These are phyloP conservation scores for Aspergillus sp. DNA, from an alignment of 2,329 filamentous ascomycete species.

Conservation along the genomic window DNA sequence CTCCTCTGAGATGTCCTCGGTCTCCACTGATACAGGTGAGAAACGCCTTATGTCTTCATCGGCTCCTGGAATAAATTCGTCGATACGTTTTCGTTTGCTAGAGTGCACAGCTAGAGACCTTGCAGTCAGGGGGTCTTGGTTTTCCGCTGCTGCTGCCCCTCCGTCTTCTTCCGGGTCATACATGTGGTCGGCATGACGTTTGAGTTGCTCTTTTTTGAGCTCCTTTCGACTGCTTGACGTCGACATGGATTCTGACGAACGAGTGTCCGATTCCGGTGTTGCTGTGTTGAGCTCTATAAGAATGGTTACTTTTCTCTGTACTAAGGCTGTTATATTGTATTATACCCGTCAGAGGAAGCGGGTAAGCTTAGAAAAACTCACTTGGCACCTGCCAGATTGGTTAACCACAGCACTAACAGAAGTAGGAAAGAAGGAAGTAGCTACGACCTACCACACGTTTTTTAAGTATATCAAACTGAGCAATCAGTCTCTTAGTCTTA, in stretches of 20 bases:
- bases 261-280: background rate
- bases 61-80: slow-evolving; percentile 20
- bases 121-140: background rate
- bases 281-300: background rate
- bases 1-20: slow-evolving; percentile 50
- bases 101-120: background rate
- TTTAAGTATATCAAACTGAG: slow-evolving; percentile 38
- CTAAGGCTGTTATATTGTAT: background rate
- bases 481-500: slow-evolving; percentile 41
- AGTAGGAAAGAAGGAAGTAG: background rate
- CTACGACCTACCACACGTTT: slow-evolving; percentile 38
- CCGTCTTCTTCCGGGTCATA: slow-evolving; percentile 1
- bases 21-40: slow-evolving; percentile 33
- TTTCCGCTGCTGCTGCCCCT: background rate
- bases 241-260: background rate
- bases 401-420: background rate
- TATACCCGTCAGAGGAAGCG: background rate
- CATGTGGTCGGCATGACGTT: background rate
- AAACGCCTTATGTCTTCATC: slow-evolving; percentile 29
- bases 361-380: background rate
- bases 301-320: background rate
- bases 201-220: background rate
- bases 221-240: background rate
- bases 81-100: slow-evolving; percentile 28
- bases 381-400: background rate